Evolutionary conservation across 208 protist species (phyloP).

Genomic region (Trypanosoma avium): DNA sequence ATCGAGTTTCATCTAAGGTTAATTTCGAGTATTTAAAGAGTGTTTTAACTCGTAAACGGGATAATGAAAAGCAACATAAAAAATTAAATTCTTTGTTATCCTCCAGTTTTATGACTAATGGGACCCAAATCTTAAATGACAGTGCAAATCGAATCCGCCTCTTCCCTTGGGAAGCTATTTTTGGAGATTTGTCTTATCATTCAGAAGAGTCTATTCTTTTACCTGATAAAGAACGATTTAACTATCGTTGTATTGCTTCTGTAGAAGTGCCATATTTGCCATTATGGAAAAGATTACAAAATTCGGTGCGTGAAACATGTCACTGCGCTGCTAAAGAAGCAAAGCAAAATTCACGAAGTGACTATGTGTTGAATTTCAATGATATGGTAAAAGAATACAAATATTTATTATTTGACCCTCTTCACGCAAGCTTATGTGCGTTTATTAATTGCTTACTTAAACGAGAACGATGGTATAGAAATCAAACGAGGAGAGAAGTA

Average conservation of each 20-base stretch:
- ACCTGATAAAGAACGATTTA: background rate
- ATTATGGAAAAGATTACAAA: slow-evolving; percentile 15
- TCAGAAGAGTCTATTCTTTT: background rate
- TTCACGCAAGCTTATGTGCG: slow-evolving; percentile 22
- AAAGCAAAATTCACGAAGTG: background rate
- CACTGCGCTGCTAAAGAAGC: background rate
- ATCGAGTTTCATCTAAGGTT: too few relatives aligned
- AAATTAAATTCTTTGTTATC: background rate
- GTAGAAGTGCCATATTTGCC: slow-evolving; percentile 10
- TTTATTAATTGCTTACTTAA: slow-evolving; percentile 11
- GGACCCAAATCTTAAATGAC: background rate
- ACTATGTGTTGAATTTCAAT: slow-evolving; percentile 3
- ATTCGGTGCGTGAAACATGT: slow-evolving; percentile 9
- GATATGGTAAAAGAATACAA: background rate
- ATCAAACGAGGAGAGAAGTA: background rate
- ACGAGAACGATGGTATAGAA: background rate
- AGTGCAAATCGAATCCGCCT: background rate
- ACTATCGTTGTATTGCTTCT: slow-evolving; percentile 4
- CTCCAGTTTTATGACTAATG: background rate
- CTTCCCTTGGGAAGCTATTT: slow-evolving; percentile 21
- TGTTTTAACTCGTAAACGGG: background rate
- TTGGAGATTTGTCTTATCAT: slow-evolving; percentile 8
- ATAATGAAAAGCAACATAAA: background rate
- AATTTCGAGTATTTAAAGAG: background rate
- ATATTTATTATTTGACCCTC: background rate